Evolutionary conservation across 371 early-diverging fungal species (phyloP), one percentile per base, ranked within the genome.

Genomic region (Rhizopus sp.): DNA sequence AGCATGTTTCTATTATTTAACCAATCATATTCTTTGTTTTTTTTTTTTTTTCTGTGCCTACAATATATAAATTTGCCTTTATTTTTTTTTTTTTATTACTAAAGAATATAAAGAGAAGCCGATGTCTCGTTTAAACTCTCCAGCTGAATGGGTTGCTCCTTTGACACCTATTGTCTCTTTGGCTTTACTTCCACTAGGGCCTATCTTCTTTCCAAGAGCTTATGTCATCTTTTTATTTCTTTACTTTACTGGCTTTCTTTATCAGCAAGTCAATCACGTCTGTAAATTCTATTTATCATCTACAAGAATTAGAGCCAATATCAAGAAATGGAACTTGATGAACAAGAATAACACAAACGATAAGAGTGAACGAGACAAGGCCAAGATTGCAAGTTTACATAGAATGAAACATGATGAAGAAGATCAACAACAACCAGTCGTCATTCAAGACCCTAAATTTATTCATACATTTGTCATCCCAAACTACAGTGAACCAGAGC

Each of bases 381-480:
- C 30, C 3, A 51, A 59, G 31, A 59, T 64, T 32, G 56, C 23
- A 49, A 52, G 39, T 6, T 38, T 47, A 35, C 32, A 52, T 15
- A 44, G 31, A 39, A 50, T 50, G 29, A 54, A 50, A 17, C 4
- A 50, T n/a, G 64, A 55, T 7, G 62, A 62, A 13, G 64, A 55
- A 30, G 32, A 37, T n/a, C 50, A 50, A 54, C 16, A 38, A 8
- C 35, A 52, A 37, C 59, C 47, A 7, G 37, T 63, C 17, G 34
- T 50, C 2, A 37, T 49, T 32, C 53, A 57, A 46, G 47, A 46
- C 4, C 40, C 50, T 12, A 38, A 55, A 3, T 66, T 55, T 29
- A 50, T 59, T 15, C 62, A 88, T 55, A 77, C 82, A 31, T 77
- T 88, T 63, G 72, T 88, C 53, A 68, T 88, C 39, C 88, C 88